A percentile compares a stretch with the other conserved stretches of the same genome.
These are phyloP conservation scores for Candida mattraensis DNA, from an alignment of 805 yeast genomes.

Conservation along the genomic window DNA sequence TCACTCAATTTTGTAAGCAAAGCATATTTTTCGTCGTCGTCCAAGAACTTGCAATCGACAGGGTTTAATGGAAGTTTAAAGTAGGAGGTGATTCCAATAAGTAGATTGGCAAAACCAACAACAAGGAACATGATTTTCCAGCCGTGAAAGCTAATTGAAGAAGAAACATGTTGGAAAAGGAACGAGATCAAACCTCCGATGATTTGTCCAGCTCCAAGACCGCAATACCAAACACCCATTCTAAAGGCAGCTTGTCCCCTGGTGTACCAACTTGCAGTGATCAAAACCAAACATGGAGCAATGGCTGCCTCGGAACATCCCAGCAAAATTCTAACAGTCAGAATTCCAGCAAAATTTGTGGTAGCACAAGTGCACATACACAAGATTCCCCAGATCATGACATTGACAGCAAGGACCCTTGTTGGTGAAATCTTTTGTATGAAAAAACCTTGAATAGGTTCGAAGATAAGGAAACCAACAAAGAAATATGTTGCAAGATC, in stretches of 20 bases:
- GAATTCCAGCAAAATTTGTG: conserved; percentile 41
- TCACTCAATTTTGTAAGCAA: conserved; percentile 45
- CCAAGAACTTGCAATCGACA: conserved; percentile 18
- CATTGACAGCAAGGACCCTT: conserved; percentile 46
- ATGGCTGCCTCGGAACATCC: conserved; percentile 32
- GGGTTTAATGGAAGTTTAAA: conserved; percentile 51
- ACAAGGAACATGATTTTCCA: conserved; percentile 63
- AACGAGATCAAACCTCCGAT: conserved; percentile 48
- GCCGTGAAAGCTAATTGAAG: conserved; percentile 41
- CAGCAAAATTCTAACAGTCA: conserved; percentile 38
- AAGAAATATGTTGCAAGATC: conserved; percentile 37
- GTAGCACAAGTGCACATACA: conserved; percentile 48
- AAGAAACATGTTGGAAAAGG: conserved; percentile 51
- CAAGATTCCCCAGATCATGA: conserved; percentile 61
- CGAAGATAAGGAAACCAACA: conserved; percentile 60
- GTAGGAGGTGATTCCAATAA: conserved; percentile 46
- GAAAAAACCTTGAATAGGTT: conserved; percentile 45
- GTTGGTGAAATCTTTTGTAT: conserved; percentile 59
- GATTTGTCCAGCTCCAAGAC: conserved; percentile 43
- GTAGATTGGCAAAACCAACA: conserved; percentile 52
- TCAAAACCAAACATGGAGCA: conserved; percentile 35
- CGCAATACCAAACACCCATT: conserved; percentile 37
- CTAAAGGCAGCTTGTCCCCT: conserved; percentile 33
- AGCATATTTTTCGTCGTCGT: conserved; percentile 37
- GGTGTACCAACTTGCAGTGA: conserved; percentile 36